Evolutionary conservation across 108 stramenopile genomes (phyloP).

Genomic region (Schizochytrium sp.): DNA sequence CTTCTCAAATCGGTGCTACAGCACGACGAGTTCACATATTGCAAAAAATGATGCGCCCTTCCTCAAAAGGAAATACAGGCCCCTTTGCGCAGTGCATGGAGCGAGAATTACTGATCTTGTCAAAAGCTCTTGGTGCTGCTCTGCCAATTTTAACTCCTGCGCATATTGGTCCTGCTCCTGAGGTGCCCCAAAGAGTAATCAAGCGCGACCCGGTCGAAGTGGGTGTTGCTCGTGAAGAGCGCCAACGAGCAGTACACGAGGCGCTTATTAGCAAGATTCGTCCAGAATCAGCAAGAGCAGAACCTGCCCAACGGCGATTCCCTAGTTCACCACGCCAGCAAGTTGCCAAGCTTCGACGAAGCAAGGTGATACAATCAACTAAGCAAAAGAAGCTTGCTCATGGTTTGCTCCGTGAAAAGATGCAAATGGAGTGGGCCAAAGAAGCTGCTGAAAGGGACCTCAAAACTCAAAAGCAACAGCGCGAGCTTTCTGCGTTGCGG

Average conservation of each 20-base stretch:
- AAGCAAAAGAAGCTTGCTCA: neutral
- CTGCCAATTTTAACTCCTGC: slow-evolving; percentile 37
- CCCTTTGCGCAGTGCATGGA: slow-evolving; percentile 14
- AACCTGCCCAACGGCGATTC: too few relatives aligned
- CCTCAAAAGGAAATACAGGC: neutral
- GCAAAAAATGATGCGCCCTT: neutral
- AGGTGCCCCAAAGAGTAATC: neutral
- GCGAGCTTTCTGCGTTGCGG: neutral
- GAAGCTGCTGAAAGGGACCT: neutral
- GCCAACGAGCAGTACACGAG: neutral
- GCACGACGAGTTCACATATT: neutral
- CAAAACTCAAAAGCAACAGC: neutral
- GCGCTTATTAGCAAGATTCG: neutral
- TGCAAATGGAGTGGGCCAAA: slow-evolving; percentile 53
- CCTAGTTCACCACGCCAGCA: neutral
- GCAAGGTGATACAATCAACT: neutral
- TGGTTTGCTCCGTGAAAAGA: neutral
- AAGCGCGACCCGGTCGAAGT: slow-evolving; percentile 18
- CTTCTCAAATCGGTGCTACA: neutral
- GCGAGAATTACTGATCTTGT: neutral
- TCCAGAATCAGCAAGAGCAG: neutral
- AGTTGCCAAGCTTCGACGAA: neutral
- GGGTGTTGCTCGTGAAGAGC: neutral
- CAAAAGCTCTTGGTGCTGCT: slow-evolving; percentile 28
- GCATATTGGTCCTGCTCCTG: slow-evolving; percentile 10